phyloP scores from a whole-genome alignment of 495 filamentous ascomycete species.

The Hyaloscypha hepaticicola region DNA sequence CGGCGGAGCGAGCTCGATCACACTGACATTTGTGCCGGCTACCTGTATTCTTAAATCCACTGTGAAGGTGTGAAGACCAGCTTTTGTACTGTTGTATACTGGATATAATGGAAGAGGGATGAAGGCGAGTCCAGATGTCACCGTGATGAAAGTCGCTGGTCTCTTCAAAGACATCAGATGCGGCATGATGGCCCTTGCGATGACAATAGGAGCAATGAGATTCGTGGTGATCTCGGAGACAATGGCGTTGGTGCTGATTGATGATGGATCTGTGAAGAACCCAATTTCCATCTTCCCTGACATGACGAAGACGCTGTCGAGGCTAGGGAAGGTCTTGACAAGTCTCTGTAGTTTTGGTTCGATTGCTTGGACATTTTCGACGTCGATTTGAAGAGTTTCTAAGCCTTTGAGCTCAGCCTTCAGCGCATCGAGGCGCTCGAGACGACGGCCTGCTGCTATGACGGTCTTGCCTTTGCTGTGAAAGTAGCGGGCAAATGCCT shows the following conservation, averaged over 20 bases:
- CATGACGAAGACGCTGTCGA: conserved; percentile 40
- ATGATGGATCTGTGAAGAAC: conserved; percentile 30
- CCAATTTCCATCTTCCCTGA: conserved; percentile 35
- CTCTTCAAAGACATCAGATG: conserved; percentile 37
- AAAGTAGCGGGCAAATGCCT: conserved; percentile 43
- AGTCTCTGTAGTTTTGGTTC: conserved; percentile 29
- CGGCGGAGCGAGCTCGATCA: conserved; percentile 39
- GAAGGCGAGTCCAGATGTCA: conserved; percentile 37
- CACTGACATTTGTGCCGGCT: conserved; percentile 58
- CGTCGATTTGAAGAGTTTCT: conserved; percentile 34
- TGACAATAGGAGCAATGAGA: conserved; percentile 35
- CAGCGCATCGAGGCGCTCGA: conserved; percentile 32
- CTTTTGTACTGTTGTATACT: conserved; percentile 92
- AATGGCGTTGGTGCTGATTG: conserved; percentile 30
- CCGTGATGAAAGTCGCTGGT: conserved; percentile 32
- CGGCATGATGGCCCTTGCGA: conserved; percentile 33
- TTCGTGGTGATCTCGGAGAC: conserved; percentile 29
- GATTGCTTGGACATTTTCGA: conserved; percentile 32
- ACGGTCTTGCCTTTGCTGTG: conserved; percentile 43
- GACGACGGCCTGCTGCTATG: conserved; percentile 44
- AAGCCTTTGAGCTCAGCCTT: conserved; percentile 35
- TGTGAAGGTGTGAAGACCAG: conserved; percentile 84
- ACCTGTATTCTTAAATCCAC: conserved; percentile 85
- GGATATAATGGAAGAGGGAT: conserved; percentile 38
- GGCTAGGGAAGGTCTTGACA: conserved; percentile 31